A percentile compares a stretch with the other conserved stretches of the same genome.
Conservation (phyloP, 1,284 basidiomycete genomes). For the Polyporus tsugae region DNA sequence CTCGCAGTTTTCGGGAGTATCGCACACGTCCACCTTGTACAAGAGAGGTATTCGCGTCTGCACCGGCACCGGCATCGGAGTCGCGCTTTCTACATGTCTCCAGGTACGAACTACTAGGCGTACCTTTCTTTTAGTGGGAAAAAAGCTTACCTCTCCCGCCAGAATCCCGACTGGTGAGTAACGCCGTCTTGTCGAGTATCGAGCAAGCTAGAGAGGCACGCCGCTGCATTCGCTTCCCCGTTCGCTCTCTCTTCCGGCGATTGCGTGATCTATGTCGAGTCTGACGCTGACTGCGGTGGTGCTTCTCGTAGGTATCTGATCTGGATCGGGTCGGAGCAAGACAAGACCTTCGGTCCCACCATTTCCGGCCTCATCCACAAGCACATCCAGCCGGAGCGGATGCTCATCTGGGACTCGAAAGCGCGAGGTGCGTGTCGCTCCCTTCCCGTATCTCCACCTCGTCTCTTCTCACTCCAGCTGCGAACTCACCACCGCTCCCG, state of each 20-base stretch:
- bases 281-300: constrained; percentile 7
- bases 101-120: constrained; percentile 37
- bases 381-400: constrained; percentile 61
- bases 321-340: constrained; percentile 60
- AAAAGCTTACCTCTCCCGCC: constrained; percentile 17
- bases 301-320: constrained; percentile 60
- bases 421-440: constrained; percentile 54
- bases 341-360: constrained; percentile 53
- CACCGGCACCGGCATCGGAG: constrained; percentile 54
- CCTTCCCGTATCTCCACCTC: background rate
- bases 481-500: constrained; percentile 7
- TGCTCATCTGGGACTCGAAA: constrained; percentile 71
- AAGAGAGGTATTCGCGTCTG: constrained; percentile 54
- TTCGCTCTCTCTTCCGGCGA: background rate
- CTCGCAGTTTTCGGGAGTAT: constrained; percentile 50
- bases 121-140: background rate
- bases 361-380: constrained; percentile 57
- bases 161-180: constrained; percentile 69
- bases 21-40: constrained; percentile 54
- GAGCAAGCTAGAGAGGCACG: background rate
- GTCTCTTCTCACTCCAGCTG: background rate
- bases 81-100: constrained; percentile 53
- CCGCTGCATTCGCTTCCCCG: too few relatives aligned
- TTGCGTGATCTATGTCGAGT: background rate
- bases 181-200: background rate